phyloP scores from a whole-genome alignment of 306 rosid species.

The Cucurbita pepo region DNA sequence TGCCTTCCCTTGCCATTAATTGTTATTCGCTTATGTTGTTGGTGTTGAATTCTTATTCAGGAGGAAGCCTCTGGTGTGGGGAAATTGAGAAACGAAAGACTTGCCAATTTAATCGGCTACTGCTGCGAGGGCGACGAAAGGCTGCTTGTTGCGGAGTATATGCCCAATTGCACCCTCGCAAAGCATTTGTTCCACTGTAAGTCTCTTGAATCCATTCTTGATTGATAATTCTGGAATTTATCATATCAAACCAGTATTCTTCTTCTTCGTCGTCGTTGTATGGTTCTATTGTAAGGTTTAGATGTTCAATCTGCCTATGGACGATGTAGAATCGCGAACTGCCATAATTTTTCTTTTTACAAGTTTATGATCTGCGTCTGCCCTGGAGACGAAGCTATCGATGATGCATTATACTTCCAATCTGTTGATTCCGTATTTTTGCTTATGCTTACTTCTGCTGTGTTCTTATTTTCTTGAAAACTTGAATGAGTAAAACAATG shows the following conservation, averaged over 20 bases:
- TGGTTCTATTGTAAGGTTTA: background rate
- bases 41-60: conserved; percentile 8
- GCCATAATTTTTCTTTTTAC: background rate
- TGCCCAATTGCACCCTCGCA: conserved; percentile 73
- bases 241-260: background rate
- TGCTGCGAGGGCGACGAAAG: conserved; percentile 76
- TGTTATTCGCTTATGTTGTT: background rate
- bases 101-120: conserved; percentile 70
- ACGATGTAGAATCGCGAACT: background rate
- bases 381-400: background rate
- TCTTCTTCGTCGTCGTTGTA: background rate
- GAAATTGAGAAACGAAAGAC: conserved; percentile 43
- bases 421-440: background rate
- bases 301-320: background rate
- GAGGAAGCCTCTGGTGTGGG: conserved; percentile 66
- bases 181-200: conserved; percentile 70
- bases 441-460: too few relatives aligned
- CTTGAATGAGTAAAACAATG: background rate
- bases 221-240: background rate
- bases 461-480: background rate
- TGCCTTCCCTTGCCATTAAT: background rate
- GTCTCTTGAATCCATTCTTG: background rate
- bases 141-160: conserved; percentile 59
- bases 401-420: background rate
- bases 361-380: too few relatives aligned